Base-by-base conservation (phyloP, 2,329 filamentous ascomycete genomes). In the Colletotrichum sp. region DNA sequence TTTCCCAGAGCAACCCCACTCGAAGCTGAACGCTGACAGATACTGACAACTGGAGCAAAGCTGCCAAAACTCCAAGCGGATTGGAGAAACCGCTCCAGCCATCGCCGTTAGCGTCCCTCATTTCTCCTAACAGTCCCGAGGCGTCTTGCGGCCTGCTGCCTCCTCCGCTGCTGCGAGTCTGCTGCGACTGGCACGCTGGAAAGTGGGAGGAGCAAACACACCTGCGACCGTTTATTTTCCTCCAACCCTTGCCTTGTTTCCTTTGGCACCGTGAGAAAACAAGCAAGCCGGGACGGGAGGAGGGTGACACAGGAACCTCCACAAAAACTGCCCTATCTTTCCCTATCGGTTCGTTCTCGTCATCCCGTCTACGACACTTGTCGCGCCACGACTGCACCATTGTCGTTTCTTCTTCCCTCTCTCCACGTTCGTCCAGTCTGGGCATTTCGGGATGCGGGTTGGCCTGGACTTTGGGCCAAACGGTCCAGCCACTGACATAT, bases 201-300 rank as follows among this genome's bases (percentile, higher is more conserved):
- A 73, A 69, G 71, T 68, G 49, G 62, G 70, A 44, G 62, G 69
- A 72, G 70, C 62, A 72, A 71, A 71, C 32, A 68, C 30, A 36
- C 25, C 69, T 68, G 55, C 36, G 64, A 44, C 69, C 49, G 29
- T 36, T 29, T 59, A 49, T 49, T 22, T 49, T 13, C 6, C 44
- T 22, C n/a, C n/a, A 49, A 49, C 2, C 44, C 44, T 49, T 22
- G 44, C n/a, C 29, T 39, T 7, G 32, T 29, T 57, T n/a, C 27
- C 9, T 69, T 61, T 34, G n/a, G 62, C 15, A 30, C 11, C 3
- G 19, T 25, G 63, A 67, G 64, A 25, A 36, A 34, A 36, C 39
- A 39, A 73, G 36, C 16, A 25, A 11, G 27, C 22, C 27, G 34
- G 27, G 12, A 15, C 36, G 36, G 34, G 7, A 16, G 63, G 19